Conservation (phyloP, 1,284 basidiomycete species). For the Austroboletus niveus region DNA sequence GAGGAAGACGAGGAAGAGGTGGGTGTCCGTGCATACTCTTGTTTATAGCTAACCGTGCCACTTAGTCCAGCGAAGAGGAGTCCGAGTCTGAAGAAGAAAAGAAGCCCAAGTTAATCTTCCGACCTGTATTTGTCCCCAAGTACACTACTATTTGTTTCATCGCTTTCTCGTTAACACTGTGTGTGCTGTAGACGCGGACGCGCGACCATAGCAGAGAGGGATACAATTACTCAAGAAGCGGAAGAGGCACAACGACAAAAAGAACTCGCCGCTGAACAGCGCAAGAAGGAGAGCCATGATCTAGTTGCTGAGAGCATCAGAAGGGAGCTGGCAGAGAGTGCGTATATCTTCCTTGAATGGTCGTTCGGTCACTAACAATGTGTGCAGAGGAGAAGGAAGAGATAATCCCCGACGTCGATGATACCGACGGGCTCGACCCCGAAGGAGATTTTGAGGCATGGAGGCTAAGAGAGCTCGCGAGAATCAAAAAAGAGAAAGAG, state of each 20-base stretch:
- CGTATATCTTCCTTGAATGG: slow-evolving; percentile 19
- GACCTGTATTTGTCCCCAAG: slow-evolving; percentile 92
- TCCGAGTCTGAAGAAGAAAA: slow-evolving; percentile 71
- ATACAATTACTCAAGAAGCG: slow-evolving; percentile 62
- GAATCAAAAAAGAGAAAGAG: slow-evolving; percentile 91
- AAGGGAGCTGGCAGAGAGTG: slow-evolving; percentile 82
- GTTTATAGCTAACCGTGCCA: slow-evolving; percentile 12
- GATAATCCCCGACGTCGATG: slow-evolving; percentile 85
- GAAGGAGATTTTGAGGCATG: slow-evolving; percentile 93
- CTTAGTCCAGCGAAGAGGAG: slow-evolving; percentile 75
- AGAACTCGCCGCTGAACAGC: slow-evolving; percentile 69
- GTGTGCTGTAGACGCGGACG: slow-evolving; percentile 59
- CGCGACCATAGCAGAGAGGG: slow-evolving; percentile 62
- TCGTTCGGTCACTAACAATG: not conserved
- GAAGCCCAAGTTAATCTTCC: slow-evolving; percentile 62
- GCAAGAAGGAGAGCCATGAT: slow-evolving; percentile 78
- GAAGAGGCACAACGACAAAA: slow-evolving; percentile 65
- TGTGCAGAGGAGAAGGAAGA: slow-evolving; percentile 81
- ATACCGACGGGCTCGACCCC: slow-evolving; percentile 92
- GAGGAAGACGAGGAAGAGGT: slow-evolving; percentile 40
- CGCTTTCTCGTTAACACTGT: slow-evolving; percentile 2
- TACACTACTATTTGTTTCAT: slow-evolving; percentile 30
- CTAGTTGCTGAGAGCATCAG: slow-evolving; percentile 86
- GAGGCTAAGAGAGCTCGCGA: slow-evolving; percentile 87
- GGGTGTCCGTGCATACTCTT: slow-evolving; percentile 1